Percentiles rank a stretch among this genome's conserved stretches.
phyloP scores from a whole-genome alignment of 805 yeast genomes.

The Barnettozyma salicaria region DNA sequence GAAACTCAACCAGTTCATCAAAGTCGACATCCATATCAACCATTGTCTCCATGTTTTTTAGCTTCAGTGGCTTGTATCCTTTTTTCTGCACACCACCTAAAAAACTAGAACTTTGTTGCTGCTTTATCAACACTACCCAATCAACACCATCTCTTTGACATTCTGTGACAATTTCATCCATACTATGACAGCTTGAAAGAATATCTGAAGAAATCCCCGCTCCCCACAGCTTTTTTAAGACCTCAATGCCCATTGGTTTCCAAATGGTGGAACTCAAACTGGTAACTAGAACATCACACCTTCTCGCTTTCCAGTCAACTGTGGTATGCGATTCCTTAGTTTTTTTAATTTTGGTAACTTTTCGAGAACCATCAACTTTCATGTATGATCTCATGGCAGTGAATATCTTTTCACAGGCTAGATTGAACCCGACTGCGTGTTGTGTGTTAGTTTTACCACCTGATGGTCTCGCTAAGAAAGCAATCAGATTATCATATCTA shows the following conservation, averaged over 20 bases:
- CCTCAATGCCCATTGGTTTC: conserved; percentile 55
- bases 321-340: conserved; percentile 29
- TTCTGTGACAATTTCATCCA: conserved; percentile 60
- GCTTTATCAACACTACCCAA: conserved; percentile 75
- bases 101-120: conserved; percentile 32
- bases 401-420: conserved; percentile 66
- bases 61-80: conserved; percentile 69
- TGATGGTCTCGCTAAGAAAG: conserved; percentile 56
- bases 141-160: conserved; percentile 68
- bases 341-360: conserved; percentile 29
- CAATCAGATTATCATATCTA: conserved; percentile 72
- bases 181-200: conserved; percentile 35
- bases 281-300: conserved; percentile 81
- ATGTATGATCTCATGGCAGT: conserved; percentile 44
- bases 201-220: conserved; percentile 76
- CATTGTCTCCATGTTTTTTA: conserved; percentile 54
- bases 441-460: conserved; percentile 32
- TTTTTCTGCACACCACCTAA: conserved; percentile 31
- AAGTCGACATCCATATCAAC: conserved; percentile 69
- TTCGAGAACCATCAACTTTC: conserved; percentile 29
- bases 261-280: conserved; percentile 54
- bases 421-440: conserved; percentile 80
- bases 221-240: conserved; percentile 65
- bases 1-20: conserved; percentile 51
- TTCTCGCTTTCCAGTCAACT: conserved; percentile 45